A percentile compares a stretch with the other conserved stretches of the same genome.
These are phyloP conservation scores for Andrographis paniculata DNA, from an alignment of 305 asterid species.

Conservation along the genomic window DNA sequence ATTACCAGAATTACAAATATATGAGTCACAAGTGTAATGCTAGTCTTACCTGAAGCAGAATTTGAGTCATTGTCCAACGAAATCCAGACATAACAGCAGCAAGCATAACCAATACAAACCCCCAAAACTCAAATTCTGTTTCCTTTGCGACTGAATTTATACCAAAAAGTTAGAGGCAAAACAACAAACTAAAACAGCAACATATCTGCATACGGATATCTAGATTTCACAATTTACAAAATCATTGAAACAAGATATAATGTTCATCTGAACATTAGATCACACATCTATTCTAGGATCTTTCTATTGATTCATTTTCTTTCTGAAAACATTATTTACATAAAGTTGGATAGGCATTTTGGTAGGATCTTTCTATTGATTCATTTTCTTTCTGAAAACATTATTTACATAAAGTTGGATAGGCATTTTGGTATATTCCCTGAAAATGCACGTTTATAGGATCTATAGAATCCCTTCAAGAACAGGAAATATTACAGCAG, in stretches of 20 bases:
- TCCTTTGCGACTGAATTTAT: slow-evolving; percentile 80
- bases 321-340: not conserved
- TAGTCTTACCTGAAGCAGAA: slow-evolving; percentile 86
- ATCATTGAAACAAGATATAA: no score
- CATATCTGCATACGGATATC: no score
- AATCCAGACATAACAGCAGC: slow-evolving; percentile 99
- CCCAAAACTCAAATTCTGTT: slow-evolving; percentile 96
- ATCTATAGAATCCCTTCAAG: not conserved
- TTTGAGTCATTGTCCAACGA: slow-evolving; percentile 99
- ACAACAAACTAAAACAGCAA: slow-evolving; percentile 6
- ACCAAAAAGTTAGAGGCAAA: slow-evolving; percentile 15
- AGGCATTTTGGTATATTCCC: not conserved
- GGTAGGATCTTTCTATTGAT: not conserved
- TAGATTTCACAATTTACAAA: no score
- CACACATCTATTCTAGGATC: no score
- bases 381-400: not conserved
- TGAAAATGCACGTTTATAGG: not conserved
- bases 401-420: not conserved
- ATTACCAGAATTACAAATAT: not conserved
- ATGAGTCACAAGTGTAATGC: slow-evolving; percentile 5
- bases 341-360: not conserved
- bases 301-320: not conserved
- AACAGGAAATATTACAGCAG: slow-evolving; percentile 8
- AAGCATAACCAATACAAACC: slow-evolving; percentile 88
- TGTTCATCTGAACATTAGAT: no score